Base-by-base conservation (phyloP, 805 yeast genomes). In the Tetrapisispora nanseiensis region DNA sequence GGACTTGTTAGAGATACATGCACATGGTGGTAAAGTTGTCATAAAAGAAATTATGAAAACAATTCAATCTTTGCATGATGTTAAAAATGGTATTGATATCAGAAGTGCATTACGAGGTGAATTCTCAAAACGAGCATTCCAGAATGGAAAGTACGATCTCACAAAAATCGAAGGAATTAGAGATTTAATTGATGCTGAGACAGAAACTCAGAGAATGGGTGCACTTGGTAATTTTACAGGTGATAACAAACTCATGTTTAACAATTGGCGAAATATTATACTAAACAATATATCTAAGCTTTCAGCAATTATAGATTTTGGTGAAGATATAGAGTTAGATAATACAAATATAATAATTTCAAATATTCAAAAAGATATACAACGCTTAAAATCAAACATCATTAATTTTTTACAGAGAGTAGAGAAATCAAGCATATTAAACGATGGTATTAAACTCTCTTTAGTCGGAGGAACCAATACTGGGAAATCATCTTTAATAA, bases 401-500 rank as follows among this genome's bases (percentile, higher is more conserved):
- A 43, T 53, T 0, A 35, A 38, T 2, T 73, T 71, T 45, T 44
- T 69, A 19, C 43, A 55, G 12, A 75, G 69, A 51, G 74, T 80
- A 5, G 67, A 68, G 31, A 64, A 76, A 41, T 74, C 86, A 0
- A 83, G 79, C 49, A 65, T 89, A 1, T 59, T 90, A 13, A 61
- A 80, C 32, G 68, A 72, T 20, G 98, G 98, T 1, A 77, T 90
- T 23, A 76, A 75, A 44, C 53, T 89, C 21, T 77, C 81, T 0
- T 65, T 92, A 9, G 49, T 89, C 12, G 98, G 98, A 0, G 92
- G 95, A 6, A 96, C 98, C 1, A 92, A 92, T 61, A 96, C 95
- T 1, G 98, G 98, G 0, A 92, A 92, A 57, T 87, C 96, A 3
- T 85, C 95, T 1, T 63, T 92, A 10, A 61, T 92, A 40, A 92